These are phyloP conservation scores for Plenodomus biglobosus DNA, from an alignment of 2,329 filamentous ascomycete species.

Conservation along the genomic window DNA sequence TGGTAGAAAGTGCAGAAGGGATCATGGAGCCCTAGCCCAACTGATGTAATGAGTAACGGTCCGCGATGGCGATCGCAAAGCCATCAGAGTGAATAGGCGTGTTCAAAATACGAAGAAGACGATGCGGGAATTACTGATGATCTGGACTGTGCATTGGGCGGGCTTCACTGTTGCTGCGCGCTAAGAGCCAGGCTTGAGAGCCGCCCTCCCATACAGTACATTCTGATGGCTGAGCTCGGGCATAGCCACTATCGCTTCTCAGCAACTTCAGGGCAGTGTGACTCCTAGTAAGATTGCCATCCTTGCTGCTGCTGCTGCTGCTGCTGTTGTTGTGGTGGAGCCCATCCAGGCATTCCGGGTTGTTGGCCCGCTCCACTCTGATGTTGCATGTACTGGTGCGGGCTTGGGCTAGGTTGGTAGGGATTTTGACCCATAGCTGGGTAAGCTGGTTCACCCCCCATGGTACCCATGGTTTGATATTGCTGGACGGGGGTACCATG, in stretches of 20 bases:
- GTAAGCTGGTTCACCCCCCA: slow-evolving; percentile 48
- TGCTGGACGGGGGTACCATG: slow-evolving; percentile 48
- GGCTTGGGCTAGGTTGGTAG: slow-evolving; percentile 53
- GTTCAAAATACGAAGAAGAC: not conserved
- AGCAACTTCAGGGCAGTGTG: not conserved
- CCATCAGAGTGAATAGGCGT: not conserved
- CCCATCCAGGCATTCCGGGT: slow-evolving; percentile 56
- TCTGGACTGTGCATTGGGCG: not conserved
- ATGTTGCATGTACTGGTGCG: slow-evolving; percentile 51
- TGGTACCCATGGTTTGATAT: slow-evolving; percentile 51
- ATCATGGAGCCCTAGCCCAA: slow-evolving; percentile 3
- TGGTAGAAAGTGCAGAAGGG: slow-evolving; percentile 11
- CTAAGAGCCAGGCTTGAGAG: not conserved
- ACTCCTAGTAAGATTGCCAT: slow-evolving; percentile 41
- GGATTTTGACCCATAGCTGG: slow-evolving; percentile 52
- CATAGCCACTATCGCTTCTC: not conserved
- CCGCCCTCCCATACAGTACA: not conserved
- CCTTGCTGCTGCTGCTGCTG: slow-evolving; percentile 45
- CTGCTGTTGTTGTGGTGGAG: slow-evolving; percentile 45
- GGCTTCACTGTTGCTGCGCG: too few relatives aligned
- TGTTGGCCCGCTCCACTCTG: slow-evolving; percentile 49
- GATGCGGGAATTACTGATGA: not conserved
- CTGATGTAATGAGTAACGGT: slow-evolving; percentile 1
- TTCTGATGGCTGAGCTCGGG: not conserved
- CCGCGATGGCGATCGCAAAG: not conserved